Evolutionary conservation across 1,284 basidiomycete species (phyloP).

Genomic region (Leccinum laetum): DNA sequence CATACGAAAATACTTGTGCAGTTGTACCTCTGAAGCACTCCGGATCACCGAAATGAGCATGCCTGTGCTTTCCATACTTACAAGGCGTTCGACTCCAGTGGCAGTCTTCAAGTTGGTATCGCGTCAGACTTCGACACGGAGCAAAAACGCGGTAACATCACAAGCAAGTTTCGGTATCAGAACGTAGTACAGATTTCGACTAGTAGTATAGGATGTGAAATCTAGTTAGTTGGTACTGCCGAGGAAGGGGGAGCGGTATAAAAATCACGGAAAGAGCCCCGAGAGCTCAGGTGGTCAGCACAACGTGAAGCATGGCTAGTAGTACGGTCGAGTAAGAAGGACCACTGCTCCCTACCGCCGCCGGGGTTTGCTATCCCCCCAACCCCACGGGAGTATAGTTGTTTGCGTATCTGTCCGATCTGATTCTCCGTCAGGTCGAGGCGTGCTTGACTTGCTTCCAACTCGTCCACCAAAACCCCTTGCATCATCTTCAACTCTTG

Average conservation of each 20-base stretch:
- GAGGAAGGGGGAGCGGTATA: background rate
- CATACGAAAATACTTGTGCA: too few relatives aligned
- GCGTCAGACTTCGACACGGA: background rate
- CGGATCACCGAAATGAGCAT: too few relatives aligned
- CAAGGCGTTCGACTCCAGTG: background rate
- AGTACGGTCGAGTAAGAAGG: background rate
- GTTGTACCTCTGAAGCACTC: too few relatives aligned
- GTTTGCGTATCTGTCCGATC: background rate
- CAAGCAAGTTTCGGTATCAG: background rate
- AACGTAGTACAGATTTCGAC: background rate
- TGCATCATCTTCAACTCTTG: background rate
- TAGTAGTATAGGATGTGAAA: background rate
- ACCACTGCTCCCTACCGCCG: background rate
- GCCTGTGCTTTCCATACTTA: background rate
- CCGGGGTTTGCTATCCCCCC: background rate
- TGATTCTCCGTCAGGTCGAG: background rate
- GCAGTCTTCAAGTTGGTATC: background rate
- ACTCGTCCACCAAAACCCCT: background rate
- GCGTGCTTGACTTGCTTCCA: background rate
- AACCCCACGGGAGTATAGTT: background rate
- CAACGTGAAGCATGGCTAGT: background rate
- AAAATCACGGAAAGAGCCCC: background rate
- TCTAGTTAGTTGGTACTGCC: background rate
- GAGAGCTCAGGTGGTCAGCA: background rate
- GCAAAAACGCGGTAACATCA: background rate